Base-by-base conservation (phyloP, 129 eudicot species). In the Dittrichia graveolens region DNA sequence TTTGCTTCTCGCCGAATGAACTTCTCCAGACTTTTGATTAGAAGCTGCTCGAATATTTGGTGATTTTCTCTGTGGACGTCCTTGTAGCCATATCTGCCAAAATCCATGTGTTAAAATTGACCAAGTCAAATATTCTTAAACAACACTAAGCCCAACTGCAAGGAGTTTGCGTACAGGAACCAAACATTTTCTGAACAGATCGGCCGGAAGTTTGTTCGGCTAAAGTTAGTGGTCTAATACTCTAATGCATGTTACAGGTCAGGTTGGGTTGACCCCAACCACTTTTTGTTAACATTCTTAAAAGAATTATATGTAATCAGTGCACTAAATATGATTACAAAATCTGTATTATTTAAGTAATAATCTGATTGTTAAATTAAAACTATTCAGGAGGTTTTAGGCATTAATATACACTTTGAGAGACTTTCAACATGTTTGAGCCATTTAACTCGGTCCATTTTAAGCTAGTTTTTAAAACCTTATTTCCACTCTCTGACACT, bases 1-100 rank as follows among this genome's bases (percentile, higher is more conserved):
- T 93, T 95, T 77, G 96, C 98, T 88, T 93, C 98, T 58, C 95
- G 81, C 15, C 90, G 95, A 57, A 93, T 93, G 87, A 89, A 93
- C 76, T 93, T 93, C 84, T 93, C 98, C 58, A 93, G 92, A 74
- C 95, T 85, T 77, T 90, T 95, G 6, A 93, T 89, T 63, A 93
- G 79, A 50, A 93, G 75, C 70, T 93, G 96, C 75, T 93, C 96
- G 34, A 93, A 93, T 37, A 86, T 72, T 68, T 87, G 92, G 86
- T 87, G 92, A 81, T 86, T 89, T 78, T 93, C 98, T 83, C 92
- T 85, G 35, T 90, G 96, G n/a, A 82, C 84, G 66, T 93, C 98
- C 83, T 93, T 93, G 85, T 93, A 93, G 44, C 98, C 98, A 35
- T 93, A 93, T 78, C 98, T 90, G 85, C 76, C 40, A 38, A 43